Evolutionary conservation across 2,329 filamentous ascomycete species (phyloP).

Genomic region (Colletotrichum echinochloae): DNA sequence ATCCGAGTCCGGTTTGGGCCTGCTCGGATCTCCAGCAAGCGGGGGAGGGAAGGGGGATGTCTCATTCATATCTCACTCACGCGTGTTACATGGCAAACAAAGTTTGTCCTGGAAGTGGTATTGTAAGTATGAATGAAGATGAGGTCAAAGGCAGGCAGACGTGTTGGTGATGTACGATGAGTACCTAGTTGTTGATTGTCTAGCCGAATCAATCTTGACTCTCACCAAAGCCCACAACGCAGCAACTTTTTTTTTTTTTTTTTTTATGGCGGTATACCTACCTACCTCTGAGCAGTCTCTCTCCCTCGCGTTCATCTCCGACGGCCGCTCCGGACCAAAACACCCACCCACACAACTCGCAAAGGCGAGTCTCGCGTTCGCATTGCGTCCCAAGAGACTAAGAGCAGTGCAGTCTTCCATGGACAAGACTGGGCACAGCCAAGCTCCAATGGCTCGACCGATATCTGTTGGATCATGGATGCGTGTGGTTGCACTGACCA

Average conservation of each 20-base stretch:
- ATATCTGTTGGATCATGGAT: neutral
- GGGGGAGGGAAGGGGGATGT: neutral
- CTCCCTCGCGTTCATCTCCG: neutral
- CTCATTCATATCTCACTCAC: neutral
- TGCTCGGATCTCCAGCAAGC: neutral
- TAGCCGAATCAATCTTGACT: neutral
- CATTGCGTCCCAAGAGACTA: neutral
- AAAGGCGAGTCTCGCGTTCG: neutral
- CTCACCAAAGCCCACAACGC: neutral
- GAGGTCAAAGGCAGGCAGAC: neutral
- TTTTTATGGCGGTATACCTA: too few species aligned
- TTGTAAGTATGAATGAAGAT: neutral
- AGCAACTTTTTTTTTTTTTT: too few species aligned
- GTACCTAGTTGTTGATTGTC: neutral
- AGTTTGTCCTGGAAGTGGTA: neutral
- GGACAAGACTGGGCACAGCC: neutral
- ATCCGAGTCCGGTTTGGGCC: neutral
- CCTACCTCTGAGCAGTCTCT: neutral
- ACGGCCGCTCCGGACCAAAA: neutral
- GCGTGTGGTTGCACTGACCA: neutral
- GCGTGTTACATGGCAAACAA: neutral
- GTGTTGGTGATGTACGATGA: neutral
- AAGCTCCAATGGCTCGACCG: neutral
- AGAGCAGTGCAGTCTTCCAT: neutral
- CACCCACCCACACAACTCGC: too few species aligned